A percentile compares a stretch with the other conserved stretches of the same genome.
These are phyloP conservation scores for Harringtonia lauricola DNA, from an alignment of 2,329 filamentous ascomycete genomes.

Conservation along the genomic window DNA sequence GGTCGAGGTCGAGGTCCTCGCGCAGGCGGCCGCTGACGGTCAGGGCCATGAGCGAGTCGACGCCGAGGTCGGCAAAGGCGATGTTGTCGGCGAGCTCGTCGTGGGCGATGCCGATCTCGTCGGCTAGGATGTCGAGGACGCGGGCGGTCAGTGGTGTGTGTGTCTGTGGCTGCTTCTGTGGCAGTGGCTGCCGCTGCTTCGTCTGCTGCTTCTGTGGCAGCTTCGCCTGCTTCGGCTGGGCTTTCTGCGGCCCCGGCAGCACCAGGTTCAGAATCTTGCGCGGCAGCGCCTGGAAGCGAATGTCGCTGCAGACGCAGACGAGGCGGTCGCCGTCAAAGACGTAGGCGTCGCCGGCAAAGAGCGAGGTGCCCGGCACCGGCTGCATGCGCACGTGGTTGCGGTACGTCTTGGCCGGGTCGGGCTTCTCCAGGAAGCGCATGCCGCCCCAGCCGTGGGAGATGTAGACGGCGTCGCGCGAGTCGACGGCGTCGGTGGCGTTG, in stretches of 20 bases:
- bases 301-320: conserved; percentile 37
- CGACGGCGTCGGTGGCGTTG: conserved; percentile 45
- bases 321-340: conserved; percentile 40
- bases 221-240: conserved; percentile 27
- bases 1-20: conserved; percentile 44
- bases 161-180: conserved; percentile 24
- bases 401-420: conserved; percentile 34
- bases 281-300: conserved; percentile 58
- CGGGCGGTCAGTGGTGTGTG: conserved; percentile 22
- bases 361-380: conserved; percentile 36
- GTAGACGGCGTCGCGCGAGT: conserved; percentile 42
- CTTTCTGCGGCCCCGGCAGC: conserved; percentile 42
- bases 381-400: conserved; percentile 49
- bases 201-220: too few species aligned
- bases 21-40: conserved; percentile 45
- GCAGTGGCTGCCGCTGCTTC: conserved; percentile 34
- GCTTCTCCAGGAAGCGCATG: conserved; percentile 36
- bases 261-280: conserved; percentile 56
- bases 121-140: conserved; percentile 42
- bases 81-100: conserved; percentile 46
- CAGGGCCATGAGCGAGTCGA: conserved; percentile 51
- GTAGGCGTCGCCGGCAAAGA: conserved; percentile 42
- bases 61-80: conserved; percentile 44
- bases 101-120: conserved; percentile 42
- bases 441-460: conserved; percentile 51